These are phyloP conservation scores for Gliomastix tumulicola DNA, from an alignment of 2,329 filamentous ascomycete species.

Conservation along the genomic window DNA sequence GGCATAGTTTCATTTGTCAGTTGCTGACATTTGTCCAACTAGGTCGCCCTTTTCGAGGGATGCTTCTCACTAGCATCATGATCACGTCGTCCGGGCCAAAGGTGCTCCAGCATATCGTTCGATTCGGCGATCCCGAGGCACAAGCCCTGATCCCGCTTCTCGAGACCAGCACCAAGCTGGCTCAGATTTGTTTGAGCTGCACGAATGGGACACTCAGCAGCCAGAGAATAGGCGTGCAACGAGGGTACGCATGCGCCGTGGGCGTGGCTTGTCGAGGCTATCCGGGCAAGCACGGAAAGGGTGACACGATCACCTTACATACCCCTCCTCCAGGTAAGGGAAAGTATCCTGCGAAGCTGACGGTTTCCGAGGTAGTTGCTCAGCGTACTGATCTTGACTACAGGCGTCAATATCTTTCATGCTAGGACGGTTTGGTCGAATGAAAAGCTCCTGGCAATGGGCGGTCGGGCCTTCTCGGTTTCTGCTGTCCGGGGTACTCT, in stretches of 20 bases:
- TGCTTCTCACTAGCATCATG: slow-evolving; percentile 79
- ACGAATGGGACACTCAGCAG: too few species aligned
- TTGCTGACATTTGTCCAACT: too few species aligned
- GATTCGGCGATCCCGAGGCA: slow-evolving; percentile 83
- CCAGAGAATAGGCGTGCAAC: slow-evolving; percentile 57
- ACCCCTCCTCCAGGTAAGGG: slow-evolving; percentile 21
- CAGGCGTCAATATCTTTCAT: slow-evolving; percentile 70
- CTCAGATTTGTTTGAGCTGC: slow-evolving; percentile 77
- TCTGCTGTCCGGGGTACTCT: too few species aligned
- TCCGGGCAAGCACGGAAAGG: slow-evolving; percentile 71
- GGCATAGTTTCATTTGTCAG: too few species aligned
- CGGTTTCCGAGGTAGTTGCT: background rate
- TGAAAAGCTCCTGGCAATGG: slow-evolving; percentile 59
- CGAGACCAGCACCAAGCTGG: slow-evolving; percentile 69
- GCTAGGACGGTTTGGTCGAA: slow-evolving; percentile 66
- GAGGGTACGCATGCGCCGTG: slow-evolving; percentile 70
- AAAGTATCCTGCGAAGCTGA: too few species aligned
- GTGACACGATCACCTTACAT: slow-evolving; percentile 39
- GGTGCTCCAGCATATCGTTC: slow-evolving; percentile 82
- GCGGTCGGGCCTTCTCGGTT: too few species aligned
- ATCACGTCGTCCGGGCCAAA: slow-evolving; percentile 70
- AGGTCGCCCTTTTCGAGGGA: slow-evolving; percentile 58
- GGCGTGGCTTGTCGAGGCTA: slow-evolving; percentile 83
- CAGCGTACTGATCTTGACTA: background rate
- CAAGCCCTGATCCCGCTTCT: slow-evolving; percentile 75